Percentiles rank a stretch among this genome's conserved stretches.
Conservation (phyloP, 257 asterid genomes). For the Scutellaria barbata region DNA sequence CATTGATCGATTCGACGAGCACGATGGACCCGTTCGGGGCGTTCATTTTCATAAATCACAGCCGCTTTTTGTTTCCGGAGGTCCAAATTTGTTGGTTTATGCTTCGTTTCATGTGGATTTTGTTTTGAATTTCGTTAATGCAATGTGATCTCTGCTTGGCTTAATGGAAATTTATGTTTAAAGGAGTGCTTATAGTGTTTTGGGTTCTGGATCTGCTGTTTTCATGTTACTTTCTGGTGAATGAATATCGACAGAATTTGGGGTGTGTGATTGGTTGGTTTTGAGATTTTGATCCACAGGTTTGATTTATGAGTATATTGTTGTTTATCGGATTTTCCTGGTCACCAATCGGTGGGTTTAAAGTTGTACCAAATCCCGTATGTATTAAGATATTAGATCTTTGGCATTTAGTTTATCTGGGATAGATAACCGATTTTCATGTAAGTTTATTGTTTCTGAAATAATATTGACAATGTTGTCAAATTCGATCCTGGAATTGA, state of each 20-base stretch:
- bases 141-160: conserved; percentile 32
- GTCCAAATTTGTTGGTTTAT: conserved; percentile 37
- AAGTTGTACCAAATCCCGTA: conserved; percentile 20
- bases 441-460: conserved; percentile 2
- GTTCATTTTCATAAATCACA: conserved; percentile 91
- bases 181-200: not conserved
- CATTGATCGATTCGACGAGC: conserved; percentile 90
- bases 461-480: not conserved
- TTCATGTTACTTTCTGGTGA: conserved; percentile 1
- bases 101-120: not conserved
- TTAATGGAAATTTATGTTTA: conserved; percentile 13
- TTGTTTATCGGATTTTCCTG: conserved; percentile 30
- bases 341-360: conserved; percentile 8
- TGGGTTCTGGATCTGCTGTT: conserved; percentile 41
- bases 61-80: conserved; percentile 97
- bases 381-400: not conserved
- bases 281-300: conserved; percentile 10
- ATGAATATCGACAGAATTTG: conserved; percentile 14
- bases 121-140: conserved; percentile 24
- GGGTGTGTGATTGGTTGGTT: conserved; percentile 22
- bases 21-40: conserved; percentile 96
- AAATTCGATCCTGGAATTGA: conserved; percentile 20
- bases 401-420: conserved; percentile 6
- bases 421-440: conserved; percentile 7
- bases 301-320: conserved; percentile 6